Percentiles rank a stretch among this genome's conserved stretches.
phyloP scores from a whole-genome alignment of 305 asterid species.

The Rubia tinctorum region DNA sequence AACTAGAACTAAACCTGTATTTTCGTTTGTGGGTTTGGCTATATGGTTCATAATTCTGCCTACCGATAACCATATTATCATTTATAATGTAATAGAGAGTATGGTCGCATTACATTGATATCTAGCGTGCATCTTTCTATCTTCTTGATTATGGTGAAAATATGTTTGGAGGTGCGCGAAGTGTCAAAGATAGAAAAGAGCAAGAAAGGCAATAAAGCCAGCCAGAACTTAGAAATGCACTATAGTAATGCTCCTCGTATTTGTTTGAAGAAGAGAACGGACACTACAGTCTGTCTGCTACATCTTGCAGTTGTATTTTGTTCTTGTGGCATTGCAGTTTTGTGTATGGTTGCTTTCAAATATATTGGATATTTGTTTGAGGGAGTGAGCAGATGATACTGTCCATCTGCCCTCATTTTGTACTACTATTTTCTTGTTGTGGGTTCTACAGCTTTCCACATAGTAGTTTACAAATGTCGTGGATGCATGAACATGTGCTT shows the following conservation, averaged over 20 bases:
- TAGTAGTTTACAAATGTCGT: not conserved
- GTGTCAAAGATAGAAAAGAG: not conserved
- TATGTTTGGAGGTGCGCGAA: not conserved
- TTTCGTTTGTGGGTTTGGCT: not conserved
- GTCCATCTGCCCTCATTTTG: too few relatives aligned
- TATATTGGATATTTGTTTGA: too few relatives aligned
- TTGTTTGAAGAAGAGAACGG: not conserved
- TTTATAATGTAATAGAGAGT: not conserved
- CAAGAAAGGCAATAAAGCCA: not conserved
- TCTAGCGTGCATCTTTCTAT: too few relatives aligned
- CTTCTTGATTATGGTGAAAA: not conserved
- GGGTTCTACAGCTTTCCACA: not conserved
- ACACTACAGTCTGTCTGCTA: not conserved
- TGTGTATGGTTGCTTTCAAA: too few relatives aligned
- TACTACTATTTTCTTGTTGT: not conserved
- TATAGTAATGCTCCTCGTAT: not conserved
- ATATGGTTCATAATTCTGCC: not conserved
- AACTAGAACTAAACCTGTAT: not conserved
- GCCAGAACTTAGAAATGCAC: not conserved
- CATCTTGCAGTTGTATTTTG: too few relatives aligned
- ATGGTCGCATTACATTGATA: not conserved
- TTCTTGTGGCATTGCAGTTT: too few relatives aligned
- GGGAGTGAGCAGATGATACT: too few relatives aligned
- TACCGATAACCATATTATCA: not conserved
- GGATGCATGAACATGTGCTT: not conserved